Evolutionary conservation across 768 basidiomycete genomes (phyloP), one percentile per base, ranked within the genome.

Genomic region (Butyriboletus loyo): DNA sequence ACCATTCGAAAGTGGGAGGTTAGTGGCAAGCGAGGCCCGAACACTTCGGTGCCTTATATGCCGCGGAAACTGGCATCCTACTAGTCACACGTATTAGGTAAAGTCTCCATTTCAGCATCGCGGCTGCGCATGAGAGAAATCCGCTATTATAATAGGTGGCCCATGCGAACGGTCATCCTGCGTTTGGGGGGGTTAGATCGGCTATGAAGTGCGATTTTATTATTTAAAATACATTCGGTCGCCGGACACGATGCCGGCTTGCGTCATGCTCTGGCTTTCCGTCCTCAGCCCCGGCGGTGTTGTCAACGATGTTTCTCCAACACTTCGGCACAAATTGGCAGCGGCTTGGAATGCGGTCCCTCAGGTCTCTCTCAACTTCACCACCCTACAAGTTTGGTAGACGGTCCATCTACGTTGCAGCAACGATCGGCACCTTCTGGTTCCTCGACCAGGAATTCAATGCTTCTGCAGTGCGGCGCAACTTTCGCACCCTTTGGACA

Each of bases 381-480:
- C 32, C 30, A 27, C 48, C 44, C 21, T 34, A 19, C 37, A 64
- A 38, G 19, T 50, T 64, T 39, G 53, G 54, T 7, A 64, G 65
- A 11, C 52, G 66, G 22, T 43, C 59, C 8, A 61, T 52, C 10
- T 72, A 66, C 47, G 39, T 62, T 22, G 60, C 66, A 3, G 40
- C 57, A 2, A 58, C 71, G 0, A 49, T 73, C 15, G 68, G 69
- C 0, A 62, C 61, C 4, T 64, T 72, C 25, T 80, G 74, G 57
- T 49, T 66, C 7, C 34, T 69, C 5, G 81, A 83, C 55, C 61
- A 62, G n/a, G 57, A 75, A 28, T 74, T 72, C 57, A 77, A 80
- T 58, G 80, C 79, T 11, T 76, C 77, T 38, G 76, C 82, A 6
- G 59, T 80, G 3, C 60, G 58, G 5, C 66, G 82, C 49, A 82